Base-by-base conservation (phyloP, 208 protist genomes). In the Herpetomonas tarakana region DNA sequence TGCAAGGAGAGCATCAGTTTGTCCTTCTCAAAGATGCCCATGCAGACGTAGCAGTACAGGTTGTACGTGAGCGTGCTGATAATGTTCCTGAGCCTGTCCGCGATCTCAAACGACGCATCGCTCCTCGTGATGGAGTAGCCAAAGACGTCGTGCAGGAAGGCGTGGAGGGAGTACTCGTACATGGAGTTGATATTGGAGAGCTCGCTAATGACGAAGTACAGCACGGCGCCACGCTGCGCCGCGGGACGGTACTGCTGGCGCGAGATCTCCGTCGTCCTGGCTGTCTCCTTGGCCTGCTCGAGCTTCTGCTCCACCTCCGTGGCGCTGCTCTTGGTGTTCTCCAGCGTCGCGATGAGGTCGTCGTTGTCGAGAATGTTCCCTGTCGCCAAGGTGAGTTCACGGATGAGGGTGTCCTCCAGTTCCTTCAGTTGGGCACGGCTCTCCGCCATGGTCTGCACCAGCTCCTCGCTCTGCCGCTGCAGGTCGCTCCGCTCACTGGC, bases 161-260 rank as follows among this genome's bases (percentile, higher is more conserved):
- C 86, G 26, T 81, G 83, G 24, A 99, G 91, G n/a, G 98, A 99
- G 79, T 99, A 99, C 81, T 99, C 97, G 77, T 99, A 99, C 98
- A 99, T 99, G 47, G 88, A 80, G 72, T 98, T 98, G 68, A 99
- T 98, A 2, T 75, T 84, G 2, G 92, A 96, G 9, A 99, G 83
- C 61, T 92, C 82, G 0, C 88, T 88, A 65, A 99, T 98, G 50
- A 97, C 87, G 78, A 99, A 99, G 88, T 99, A 99, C 6, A 99
- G 82, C 65, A 98, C 94, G 0, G 97, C 88, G 41, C 98, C 98
- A 30, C 98, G 88, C 71, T 97, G 93, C 6, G 98, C 98, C 18
- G 92, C 98, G 4, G 98, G 89, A 14, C 83, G 81, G 76, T 99
- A 99, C 56, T 91, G 83, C 62, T 96, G 86, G 38, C 98, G 85